Evolutionary conservation across 2,329 filamentous ascomycete genomes (phyloP).

Genomic region (Botrytis aclada): DNA sequence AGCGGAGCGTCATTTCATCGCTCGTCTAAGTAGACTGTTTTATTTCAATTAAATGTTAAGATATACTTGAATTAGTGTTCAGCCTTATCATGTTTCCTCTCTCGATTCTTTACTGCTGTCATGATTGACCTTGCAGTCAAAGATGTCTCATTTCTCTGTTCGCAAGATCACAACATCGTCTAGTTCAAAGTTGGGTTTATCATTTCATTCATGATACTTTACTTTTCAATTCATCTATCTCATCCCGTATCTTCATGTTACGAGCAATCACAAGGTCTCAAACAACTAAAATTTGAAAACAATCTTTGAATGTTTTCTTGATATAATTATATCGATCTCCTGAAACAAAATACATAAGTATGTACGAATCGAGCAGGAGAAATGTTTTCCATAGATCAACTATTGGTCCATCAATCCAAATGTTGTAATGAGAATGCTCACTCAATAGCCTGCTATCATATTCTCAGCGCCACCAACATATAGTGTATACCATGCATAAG

Average conservation of each 20-base stretch:
- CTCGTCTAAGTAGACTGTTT: background rate
- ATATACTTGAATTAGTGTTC: background rate
- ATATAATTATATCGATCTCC: background rate
- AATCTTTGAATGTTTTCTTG: background rate
- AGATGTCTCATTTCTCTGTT: background rate
- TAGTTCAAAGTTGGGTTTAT: background rate
- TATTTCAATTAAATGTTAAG: background rate
- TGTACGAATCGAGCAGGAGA: background rate
- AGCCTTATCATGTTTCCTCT: background rate
- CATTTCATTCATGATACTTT: background rate
- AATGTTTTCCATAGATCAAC: background rate
- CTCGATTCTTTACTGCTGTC: background rate
- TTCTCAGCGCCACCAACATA: background rate
- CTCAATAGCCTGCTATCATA: background rate
- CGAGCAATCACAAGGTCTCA: background rate
- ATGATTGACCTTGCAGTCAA: background rate
- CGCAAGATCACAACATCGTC: background rate
- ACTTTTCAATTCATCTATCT: background rate
- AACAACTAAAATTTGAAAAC: background rate
- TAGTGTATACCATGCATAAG: background rate
- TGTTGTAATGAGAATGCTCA: background rate
- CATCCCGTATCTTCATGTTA: background rate
- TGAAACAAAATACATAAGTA: background rate
- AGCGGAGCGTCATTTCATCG: background rate
- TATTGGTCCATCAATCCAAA: background rate